These are phyloP conservation scores for Kokia cookei DNA, from an alignment of 441 rosid species.

Conservation along the genomic window DNA sequence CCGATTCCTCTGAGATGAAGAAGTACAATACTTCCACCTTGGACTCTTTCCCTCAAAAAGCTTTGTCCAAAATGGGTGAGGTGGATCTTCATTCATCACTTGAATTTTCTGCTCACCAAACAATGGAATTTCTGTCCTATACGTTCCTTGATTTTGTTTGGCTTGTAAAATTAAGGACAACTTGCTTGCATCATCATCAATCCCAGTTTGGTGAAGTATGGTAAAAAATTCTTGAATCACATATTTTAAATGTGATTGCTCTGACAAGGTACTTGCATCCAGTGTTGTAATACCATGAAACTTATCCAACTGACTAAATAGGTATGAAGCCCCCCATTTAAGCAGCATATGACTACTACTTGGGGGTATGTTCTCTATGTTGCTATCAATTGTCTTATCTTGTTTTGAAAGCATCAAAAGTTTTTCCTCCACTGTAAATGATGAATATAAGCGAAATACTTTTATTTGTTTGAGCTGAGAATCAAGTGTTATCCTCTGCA, in stretches of 20 bases:
- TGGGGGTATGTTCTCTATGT: constrained; percentile 35
- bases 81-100: constrained; percentile 40
- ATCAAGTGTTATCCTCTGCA: constrained; percentile 72
- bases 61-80: constrained; percentile 70
- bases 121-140: constrained; percentile 39
- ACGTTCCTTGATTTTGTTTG: constrained; percentile 47
- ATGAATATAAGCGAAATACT: constrained; percentile 69
- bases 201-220: constrained; percentile 41
- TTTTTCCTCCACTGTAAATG: constrained; percentile 79
- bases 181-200: constrained; percentile 26
- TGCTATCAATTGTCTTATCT: constrained; percentile 40
- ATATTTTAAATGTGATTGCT: constrained; percentile 28
- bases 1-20: constrained; percentile 53
- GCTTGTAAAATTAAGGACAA: constrained; percentile 46
- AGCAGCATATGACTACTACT: constrained; percentile 52
- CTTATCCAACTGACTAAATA: constrained; percentile 59
- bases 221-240: constrained; percentile 50
- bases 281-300: constrained; percentile 36
- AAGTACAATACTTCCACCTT: constrained; percentile 57
- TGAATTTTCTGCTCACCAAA: constrained; percentile 57
- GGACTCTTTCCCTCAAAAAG: constrained; percentile 57
- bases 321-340: constrained; percentile 77
- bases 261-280: constrained; percentile 16
- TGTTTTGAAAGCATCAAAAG: constrained; percentile 63
- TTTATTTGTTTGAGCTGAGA: constrained; percentile 51